A percentile compares a stretch with the other conserved stretches of the same genome.
These are phyloP conservation scores for Fusarium vanettenii DNA, from an alignment of 2,329 filamentous ascomycete genomes.

Conservation along the genomic window DNA sequence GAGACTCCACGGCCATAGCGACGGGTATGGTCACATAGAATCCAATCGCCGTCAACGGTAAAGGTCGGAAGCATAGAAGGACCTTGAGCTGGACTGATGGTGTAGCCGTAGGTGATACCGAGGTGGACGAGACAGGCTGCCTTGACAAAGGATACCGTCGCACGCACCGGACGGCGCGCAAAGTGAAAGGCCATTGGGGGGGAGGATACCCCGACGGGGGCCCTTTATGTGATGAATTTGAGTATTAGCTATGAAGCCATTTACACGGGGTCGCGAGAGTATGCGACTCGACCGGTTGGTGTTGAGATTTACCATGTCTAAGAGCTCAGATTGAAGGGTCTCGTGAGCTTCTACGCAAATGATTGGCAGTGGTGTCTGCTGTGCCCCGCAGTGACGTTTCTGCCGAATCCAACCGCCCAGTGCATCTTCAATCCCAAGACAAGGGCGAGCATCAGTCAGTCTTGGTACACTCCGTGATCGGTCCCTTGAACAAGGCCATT, in stretches of 20 bases:
- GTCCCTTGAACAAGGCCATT: slow-evolving; percentile 27
- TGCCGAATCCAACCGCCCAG: slow-evolving; percentile 39
- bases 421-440: slow-evolving; percentile 13
- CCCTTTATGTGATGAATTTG: neutral
- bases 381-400: slow-evolving; percentile 39
- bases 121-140: slow-evolving; percentile 56
- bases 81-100: slow-evolving; percentile 70
- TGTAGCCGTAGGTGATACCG: slow-evolving; percentile 70
- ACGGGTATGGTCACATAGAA: slow-evolving; percentile 76
- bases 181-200: slow-evolving; percentile 46
- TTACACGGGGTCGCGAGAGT: slow-evolving; percentile 1
- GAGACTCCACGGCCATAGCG: slow-evolving; percentile 72
- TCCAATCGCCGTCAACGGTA: slow-evolving; percentile 71
- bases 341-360: slow-evolving; percentile 12
- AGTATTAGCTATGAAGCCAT: slow-evolving; percentile 11
- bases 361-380: slow-evolving; percentile 27
- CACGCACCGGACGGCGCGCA: slow-evolving; percentile 54
- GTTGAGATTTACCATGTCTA: slow-evolving; percentile 6
- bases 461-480: slow-evolving; percentile 10
- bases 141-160: slow-evolving; percentile 50
- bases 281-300: slow-evolving; percentile 9
- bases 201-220: slow-evolving; percentile 8
- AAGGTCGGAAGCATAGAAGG: slow-evolving; percentile 94
- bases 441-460: slow-evolving; percentile 22
- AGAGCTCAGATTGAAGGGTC: slow-evolving; percentile 4